A percentile compares a stretch with the other conserved stretches of the same genome.
These are phyloP conservation scores for Podaxis sp. DNA, from an alignment of 768 basidiomycete species.

Conservation along the genomic window DNA sequence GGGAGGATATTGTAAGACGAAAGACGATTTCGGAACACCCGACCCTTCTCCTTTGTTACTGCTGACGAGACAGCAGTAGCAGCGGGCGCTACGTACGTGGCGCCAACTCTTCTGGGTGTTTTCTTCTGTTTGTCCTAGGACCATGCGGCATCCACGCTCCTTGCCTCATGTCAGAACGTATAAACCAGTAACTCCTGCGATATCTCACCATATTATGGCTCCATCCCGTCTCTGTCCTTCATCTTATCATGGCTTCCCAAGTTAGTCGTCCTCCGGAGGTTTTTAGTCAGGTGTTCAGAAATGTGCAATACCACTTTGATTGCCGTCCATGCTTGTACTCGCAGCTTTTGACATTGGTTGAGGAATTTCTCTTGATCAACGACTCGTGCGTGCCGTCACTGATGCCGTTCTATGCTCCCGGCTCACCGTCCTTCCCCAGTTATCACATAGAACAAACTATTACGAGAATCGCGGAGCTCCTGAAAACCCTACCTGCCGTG, in stretches of 20 bases:
- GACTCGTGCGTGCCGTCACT: background rate
- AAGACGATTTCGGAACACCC: too few species aligned
- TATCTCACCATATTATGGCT: background rate
- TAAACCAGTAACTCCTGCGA: too few species aligned
- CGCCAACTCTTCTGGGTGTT: too few species aligned
- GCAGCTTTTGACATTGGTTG: background rate
- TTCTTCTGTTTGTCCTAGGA: too few species aligned
- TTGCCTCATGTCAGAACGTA: too few species aligned
- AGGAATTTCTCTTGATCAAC: too few species aligned
- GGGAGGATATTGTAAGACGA: too few species aligned
- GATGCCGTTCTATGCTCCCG: background rate
- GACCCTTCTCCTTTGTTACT: too few species aligned
- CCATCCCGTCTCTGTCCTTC: background rate
- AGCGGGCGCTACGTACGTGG: too few species aligned
- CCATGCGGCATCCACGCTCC: too few species aligned
- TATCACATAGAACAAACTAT: background rate
- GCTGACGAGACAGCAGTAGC: too few species aligned
- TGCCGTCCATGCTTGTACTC: background rate
- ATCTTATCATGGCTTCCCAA: background rate
- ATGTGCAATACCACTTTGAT: background rate
- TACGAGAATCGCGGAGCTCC: background rate
- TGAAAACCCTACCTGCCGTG: background rate
- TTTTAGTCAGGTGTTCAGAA: background rate
- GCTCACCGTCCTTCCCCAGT: background rate
- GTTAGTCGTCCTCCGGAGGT: background rate